Base-by-base conservation (phyloP, 2,329 filamentous ascomycete genomes). In the Talaromyces sp. region DNA sequence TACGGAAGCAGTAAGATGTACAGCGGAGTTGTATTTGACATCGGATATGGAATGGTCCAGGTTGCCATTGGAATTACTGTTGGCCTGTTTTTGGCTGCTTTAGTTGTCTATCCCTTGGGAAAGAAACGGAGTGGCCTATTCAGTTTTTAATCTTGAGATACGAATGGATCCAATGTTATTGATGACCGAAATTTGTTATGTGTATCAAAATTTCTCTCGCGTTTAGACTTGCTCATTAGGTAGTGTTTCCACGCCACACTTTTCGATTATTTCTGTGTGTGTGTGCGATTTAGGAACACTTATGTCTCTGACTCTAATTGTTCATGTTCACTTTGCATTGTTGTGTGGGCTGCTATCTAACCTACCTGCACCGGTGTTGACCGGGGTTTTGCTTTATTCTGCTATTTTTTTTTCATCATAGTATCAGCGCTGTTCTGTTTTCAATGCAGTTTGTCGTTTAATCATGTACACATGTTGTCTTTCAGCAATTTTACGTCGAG, bases 31-130 rank as follows among this genome's bases (percentile, higher is more conserved):
- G 77, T 80, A 45, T 80, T 81, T 63, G 81, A 81, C 69, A 77
- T 83, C 62, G 81, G 79, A 43, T 82, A 79, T 68, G 80, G 80
- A 13, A 83, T 83, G 80, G 74, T 83, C 54, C 80, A 83, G 70
- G 77, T 83, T 33, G 79, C 80, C 6, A 80, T 83, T 59, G 81
- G 80, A n/a, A 83, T 82, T 66, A 82, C 81, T 0, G 80, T 82
- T 6, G 81, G 81, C 3, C 69, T 83, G 31, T 83, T 83, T 69
- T 72, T 83, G 63, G 80, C 80, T 56, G 80, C 80, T 39, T 70
- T 83, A 68, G 76, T 83, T 39, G 77, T 83, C 39, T 83, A 83
- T 72, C 81, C 81, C 1, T 73, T 79, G 63, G 80, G 81, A 22
- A 83, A 83, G 72, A 78, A 80, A 72, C 77, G 81, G 66, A 82